Conservation (phyloP, 768 basidiomycete species). For the Naganishia vaughanmartiniae region DNA sequence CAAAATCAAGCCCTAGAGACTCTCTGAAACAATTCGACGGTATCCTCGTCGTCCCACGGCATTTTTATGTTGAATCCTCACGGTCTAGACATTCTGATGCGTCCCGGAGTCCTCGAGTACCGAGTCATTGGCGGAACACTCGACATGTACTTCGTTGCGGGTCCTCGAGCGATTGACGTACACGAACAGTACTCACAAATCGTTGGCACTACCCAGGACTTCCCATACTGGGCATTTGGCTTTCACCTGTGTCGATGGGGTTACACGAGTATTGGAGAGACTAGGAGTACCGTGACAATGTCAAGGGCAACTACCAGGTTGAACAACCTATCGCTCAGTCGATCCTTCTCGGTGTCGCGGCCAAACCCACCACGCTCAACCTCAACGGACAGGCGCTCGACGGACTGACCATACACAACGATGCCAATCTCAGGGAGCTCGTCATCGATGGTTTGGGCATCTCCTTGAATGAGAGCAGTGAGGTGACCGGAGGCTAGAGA, state of each 20-base stretch:
- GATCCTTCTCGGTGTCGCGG: conserved; percentile 60
- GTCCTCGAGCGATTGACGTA: conserved; percentile 56
- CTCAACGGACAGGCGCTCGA: conserved; percentile 53
- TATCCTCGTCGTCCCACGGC: conserved; percentile 61
- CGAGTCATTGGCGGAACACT: conserved; percentile 70
- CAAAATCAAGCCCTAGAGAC: conserved; percentile 39
- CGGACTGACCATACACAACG: conserved; percentile 55
- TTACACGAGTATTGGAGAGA: conserved; percentile 60
- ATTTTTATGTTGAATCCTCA: conserved; percentile 70
- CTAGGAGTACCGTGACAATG: conserved; percentile 51
- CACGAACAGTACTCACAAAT: conserved; percentile 68
- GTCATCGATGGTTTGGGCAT: conserved; percentile 53
- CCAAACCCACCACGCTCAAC: conserved; percentile 54
- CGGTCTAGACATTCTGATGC: conserved; percentile 68
- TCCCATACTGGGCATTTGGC: conserved; percentile 73
- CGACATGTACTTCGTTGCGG: conserved; percentile 73
- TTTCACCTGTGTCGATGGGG: conserved; percentile 69
- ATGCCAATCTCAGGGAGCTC: conserved; percentile 54
- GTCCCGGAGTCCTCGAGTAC: conserved; percentile 62
- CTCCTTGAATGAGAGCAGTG: conserved; percentile 55
- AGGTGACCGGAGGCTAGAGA: conserved; percentile 50
- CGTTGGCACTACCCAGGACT: conserved; percentile 69
- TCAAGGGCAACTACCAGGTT: conserved; percentile 54
- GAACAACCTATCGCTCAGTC: conserved; percentile 58
- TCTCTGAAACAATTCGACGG: conserved; percentile 14